Conservation (phyloP, 495 filamentous ascomycete genomes). For the Jackrogersella multiformis region DNA sequence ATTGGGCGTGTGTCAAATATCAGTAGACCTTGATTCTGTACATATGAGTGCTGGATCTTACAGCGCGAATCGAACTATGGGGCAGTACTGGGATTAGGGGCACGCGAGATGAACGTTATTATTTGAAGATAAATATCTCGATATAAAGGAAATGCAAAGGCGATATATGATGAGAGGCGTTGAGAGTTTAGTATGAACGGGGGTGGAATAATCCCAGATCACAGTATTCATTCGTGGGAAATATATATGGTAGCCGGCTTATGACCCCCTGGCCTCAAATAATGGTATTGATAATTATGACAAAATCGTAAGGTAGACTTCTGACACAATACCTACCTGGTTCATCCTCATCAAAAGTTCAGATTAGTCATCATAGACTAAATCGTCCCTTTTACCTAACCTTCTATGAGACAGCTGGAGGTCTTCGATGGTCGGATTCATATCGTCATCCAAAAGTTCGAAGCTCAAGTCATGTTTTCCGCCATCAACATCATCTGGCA, state of each 20-base stretch:
- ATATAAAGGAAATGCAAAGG: too few relatives aligned
- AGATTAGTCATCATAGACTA: neutral
- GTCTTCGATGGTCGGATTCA: neutral
- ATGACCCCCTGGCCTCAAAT: too few relatives aligned
- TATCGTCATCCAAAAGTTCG: neutral
- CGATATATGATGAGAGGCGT: too few relatives aligned
- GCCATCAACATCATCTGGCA: conserved; percentile 3
- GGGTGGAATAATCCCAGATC: too few relatives aligned
- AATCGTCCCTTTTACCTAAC: neutral
- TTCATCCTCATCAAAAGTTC: neutral
- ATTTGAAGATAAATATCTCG: too few relatives aligned
- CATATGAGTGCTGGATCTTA: too few relatives aligned
- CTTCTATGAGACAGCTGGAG: neutral
- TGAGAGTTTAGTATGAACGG: too few relatives aligned
- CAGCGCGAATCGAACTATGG: too few relatives aligned
- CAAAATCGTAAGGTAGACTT: neutral
- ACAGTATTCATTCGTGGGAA: too few relatives aligned
- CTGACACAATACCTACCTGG: neutral
- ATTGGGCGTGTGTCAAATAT: neutral
- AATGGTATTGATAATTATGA: neutral
- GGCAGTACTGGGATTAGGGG: too few relatives aligned
- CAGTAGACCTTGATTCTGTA: neutral
- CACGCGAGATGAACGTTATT: too few relatives aligned
- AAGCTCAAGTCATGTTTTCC: neutral
- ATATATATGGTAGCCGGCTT: too few relatives aligned